These are phyloP conservation scores for Leishmania braziliensis DNA, from an alignment of 208 protist species.

Conservation along the genomic window DNA sequence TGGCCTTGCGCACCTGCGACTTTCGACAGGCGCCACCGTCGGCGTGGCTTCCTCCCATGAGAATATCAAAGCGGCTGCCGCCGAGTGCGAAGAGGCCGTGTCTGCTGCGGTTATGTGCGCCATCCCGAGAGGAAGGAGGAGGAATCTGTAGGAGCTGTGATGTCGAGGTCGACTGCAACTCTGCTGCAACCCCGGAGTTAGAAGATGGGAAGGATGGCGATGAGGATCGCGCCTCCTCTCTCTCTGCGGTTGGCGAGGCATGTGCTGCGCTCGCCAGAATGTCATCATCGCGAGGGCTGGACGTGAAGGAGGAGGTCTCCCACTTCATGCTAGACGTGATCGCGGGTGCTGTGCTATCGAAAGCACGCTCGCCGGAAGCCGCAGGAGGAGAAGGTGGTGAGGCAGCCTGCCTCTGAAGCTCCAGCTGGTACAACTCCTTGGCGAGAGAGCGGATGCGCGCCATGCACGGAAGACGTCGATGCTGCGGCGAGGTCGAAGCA, in stretches of 20 bases:
- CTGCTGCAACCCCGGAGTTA: not conserved
- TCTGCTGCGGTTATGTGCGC: not conserved
- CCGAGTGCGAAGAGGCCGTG: slow-evolving; percentile 17
- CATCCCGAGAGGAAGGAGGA: not conserved
- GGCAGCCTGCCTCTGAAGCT: slow-evolving; percentile 23
- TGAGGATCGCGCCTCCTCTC: not conserved
- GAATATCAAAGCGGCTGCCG: slow-evolving; percentile 65
- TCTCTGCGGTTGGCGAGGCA: not conserved
- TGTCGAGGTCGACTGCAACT: not conserved
- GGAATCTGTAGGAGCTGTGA: not conserved
- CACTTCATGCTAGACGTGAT: not conserved
- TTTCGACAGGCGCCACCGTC: slow-evolving; percentile 25
- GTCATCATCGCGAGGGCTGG: slow-evolving; percentile 1
- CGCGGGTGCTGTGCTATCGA: not conserved
- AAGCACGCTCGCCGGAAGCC: not conserved
- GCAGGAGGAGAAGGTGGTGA: not conserved
- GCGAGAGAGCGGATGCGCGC: slow-evolving; percentile 32
- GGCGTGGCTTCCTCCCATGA: slow-evolving; percentile 31
- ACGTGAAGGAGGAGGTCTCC: not conserved
- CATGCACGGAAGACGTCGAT: slow-evolving; percentile 2
- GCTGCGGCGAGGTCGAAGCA: not conserved
- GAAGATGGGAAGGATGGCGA: slow-evolving; percentile 11
- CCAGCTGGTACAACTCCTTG: slow-evolving; percentile 36
- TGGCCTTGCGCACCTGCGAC: slow-evolving; percentile 40
- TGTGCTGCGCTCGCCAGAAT: not conserved